Percentiles rank a stretch among this genome's conserved stretches.
Evolutionary conservation across 768 basidiomycete genomes (phyloP).

Genomic region (Tricholoma bakamatsutake): DNA sequence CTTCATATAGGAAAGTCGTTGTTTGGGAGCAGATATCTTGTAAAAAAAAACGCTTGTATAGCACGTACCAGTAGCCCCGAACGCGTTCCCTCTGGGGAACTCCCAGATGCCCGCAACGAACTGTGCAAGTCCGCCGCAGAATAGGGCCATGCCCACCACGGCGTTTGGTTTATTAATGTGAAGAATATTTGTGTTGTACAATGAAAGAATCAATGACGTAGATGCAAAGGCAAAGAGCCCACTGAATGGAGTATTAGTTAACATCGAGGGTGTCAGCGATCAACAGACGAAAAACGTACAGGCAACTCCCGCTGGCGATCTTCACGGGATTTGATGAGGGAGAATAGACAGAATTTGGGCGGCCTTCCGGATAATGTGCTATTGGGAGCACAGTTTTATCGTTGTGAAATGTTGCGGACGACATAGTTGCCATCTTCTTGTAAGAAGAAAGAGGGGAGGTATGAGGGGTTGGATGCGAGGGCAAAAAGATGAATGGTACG

Average conservation of each 20-base stretch:
- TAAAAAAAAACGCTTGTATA: background rate
- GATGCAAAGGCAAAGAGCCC: slow-evolving; percentile 32
- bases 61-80: slow-evolving; percentile 55
- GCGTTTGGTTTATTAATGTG: slow-evolving; percentile 48
- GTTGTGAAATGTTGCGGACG: background rate
- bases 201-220: slow-evolving; percentile 64
- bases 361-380: background rate
- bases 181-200: slow-evolving; percentile 56
- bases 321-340: background rate
- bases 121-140: slow-evolving; percentile 71
- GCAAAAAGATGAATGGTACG: background rate
- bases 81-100: slow-evolving; percentile 54
- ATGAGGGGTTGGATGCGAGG: background rate
- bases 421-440: background rate
- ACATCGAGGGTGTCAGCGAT: background rate
- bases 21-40: background rate
- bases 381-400: background rate
- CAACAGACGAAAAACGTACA: background rate
- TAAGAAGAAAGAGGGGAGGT: background rate
- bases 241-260: slow-evolving; percentile 12
- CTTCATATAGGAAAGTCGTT: background rate
- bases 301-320: background rate
- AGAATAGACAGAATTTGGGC: background rate
- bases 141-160: slow-evolving; percentile 73
- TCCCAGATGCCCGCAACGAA: slow-evolving; percentile 83